Base-by-base conservation (phyloP, 139 green algal genomes). In the Chlamydomonas schloesseri region DNA sequence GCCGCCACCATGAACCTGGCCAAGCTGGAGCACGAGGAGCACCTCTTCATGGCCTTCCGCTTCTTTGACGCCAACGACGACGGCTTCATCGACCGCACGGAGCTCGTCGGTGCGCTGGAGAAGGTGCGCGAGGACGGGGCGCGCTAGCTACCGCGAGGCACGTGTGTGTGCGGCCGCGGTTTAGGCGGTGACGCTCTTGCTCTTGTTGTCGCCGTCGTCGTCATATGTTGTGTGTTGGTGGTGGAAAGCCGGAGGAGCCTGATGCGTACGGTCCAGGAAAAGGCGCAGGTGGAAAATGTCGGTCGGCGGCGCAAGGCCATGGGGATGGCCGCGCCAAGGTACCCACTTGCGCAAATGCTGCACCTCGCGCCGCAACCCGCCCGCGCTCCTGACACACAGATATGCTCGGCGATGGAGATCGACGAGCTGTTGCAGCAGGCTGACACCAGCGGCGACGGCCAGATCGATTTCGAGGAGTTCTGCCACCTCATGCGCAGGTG, bases 401-500 rank as follows among this genome's bases (percentile, higher is more conserved):
- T 67, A 20, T 74, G 64, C 46, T 34, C 9, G 42, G 6, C 6
- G 55, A 17, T 26, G 18, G 82, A 87, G 82, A 88, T 81, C 37
- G 64, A 83, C 9, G 60, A 31, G 46, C 37, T 88, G 37, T 18
- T 82, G 58, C 26, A 65, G 17, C 93, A 96, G 69, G 93, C 93
- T 47, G 94, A 97, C 88, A 91, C 81, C 37, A 92, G 94, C 83
- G 83, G 79, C 13, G 88, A 96, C 79, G 94, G 94, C 55, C 70
- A 77, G 5, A 96, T 97, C 47, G 93, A 96, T 74, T 97, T 94
- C 58, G 83, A 94, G 33, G 94, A 97, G 88, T 96, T 97, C 85
- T 91, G 87, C 65, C 73, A 77, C 57, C 93, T 96, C 84, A 94
- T 96, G 90, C 68, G 73, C 34, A 28, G 55, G 74, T 70, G 73